Evolutionary conservation across 306 rosid genomes (phyloP).

Genomic region (Fragaria iinumae): DNA sequence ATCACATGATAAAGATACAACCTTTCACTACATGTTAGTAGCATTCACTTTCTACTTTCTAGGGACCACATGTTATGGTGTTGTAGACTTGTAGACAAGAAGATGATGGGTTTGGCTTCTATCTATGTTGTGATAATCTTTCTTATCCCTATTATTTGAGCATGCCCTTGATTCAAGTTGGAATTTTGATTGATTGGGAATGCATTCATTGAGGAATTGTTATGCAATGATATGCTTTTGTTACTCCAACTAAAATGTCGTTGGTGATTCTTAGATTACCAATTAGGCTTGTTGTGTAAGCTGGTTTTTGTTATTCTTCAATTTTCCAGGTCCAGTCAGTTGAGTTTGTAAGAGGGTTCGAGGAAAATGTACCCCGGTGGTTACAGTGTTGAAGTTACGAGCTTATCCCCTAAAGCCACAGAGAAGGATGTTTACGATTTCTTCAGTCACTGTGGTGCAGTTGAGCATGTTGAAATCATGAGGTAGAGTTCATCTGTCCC

Average conservation of each 20-base stretch:
- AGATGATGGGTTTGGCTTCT: conserved; percentile 36
- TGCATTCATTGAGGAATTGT: neutral
- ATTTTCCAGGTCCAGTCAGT: conserved; percentile 37
- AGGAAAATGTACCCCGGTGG: conserved; percentile 59
- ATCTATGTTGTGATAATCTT: conserved; percentile 22
- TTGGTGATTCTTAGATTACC: conserved; percentile 8
- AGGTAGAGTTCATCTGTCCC: conserved; percentile 41
- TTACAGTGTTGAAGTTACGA: conserved; percentile 74
- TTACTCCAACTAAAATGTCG: neutral
- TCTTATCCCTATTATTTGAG: conserved; percentile 37
- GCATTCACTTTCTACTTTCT: neutral
- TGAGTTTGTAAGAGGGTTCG: conserved; percentile 12
- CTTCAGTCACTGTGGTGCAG: conserved; percentile 69
- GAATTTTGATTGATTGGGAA: neutral
- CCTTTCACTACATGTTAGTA: conserved; percentile 20
- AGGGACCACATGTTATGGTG: conserved; percentile 45
- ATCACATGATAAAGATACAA: neutral
- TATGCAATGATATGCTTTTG: neutral
- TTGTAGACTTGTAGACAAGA: neutral
- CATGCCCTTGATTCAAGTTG: neutral
- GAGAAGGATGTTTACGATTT: conserved; percentile 69
- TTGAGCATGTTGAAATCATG: conserved; percentile 74
- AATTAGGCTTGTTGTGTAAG: conserved; percentile 15
- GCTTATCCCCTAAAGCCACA: conserved; percentile 70
- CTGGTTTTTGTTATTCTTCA: conserved; percentile 10